phyloP scores from a whole-genome alignment of 495 filamentous ascomycete genomes.

The Neurospora pannonica region DNA sequence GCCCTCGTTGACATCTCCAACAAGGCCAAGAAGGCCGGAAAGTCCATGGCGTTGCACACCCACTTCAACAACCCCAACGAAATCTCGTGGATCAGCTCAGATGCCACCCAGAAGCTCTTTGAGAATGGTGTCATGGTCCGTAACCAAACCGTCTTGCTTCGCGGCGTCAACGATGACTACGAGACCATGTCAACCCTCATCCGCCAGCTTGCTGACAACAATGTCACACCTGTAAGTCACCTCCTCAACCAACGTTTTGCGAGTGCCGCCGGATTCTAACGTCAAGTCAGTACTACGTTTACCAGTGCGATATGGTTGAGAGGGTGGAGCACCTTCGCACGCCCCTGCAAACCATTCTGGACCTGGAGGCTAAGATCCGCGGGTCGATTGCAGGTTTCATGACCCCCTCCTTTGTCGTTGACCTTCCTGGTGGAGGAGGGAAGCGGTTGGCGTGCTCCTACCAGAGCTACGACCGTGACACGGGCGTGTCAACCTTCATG shows the following conservation, averaged over 20 bases:
- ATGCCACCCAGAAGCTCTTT: constrained; percentile 40
- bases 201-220: constrained; percentile 41
- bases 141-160: constrained; percentile 45
- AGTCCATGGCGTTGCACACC: constrained; percentile 50
- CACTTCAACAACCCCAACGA: constrained; percentile 55
- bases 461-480: constrained; percentile 39
- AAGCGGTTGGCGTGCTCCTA: constrained; percentile 46
- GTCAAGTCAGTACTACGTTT: constrained; percentile 43
- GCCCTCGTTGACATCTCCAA: constrained; percentile 39
- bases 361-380: constrained; percentile 43
- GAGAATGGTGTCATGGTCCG: constrained; percentile 41
- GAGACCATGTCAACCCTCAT: constrained; percentile 44
- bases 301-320: constrained; percentile 49
- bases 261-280: constrained; percentile 3
- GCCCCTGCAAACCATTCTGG: constrained; percentile 45
- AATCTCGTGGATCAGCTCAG: constrained; percentile 47
- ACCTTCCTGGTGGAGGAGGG: constrained; percentile 51
- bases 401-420: constrained; percentile 50
- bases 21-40: constrained; percentile 38
- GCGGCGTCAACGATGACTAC: constrained; percentile 45
- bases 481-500: constrained; percentile 41
- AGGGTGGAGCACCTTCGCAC: constrained; percentile 52
- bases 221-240: constrained; percentile 41
- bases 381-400: constrained; percentile 51
- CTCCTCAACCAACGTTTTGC: background rate